Evolutionary conservation across 148 eudicot species (phyloP), one percentile per base, ranked within the genome.

Genomic region (Persicaria tinctoria): DNA sequence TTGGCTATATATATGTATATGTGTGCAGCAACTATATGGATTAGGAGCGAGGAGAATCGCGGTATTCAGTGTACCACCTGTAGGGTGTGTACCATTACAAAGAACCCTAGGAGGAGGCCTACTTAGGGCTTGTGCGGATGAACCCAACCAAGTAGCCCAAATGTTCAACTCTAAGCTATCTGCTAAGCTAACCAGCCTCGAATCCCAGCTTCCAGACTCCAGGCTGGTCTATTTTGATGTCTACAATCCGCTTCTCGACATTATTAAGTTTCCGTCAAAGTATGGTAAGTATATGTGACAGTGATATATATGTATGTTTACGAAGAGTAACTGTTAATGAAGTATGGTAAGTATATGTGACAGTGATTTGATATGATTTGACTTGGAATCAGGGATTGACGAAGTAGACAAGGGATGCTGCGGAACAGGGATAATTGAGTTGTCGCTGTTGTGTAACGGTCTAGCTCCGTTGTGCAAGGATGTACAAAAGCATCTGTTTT

Each of bases 11-110:
- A 32, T 32, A 32, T 32, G 2, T 2, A 1, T 32, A 1, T 32
- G 41, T 32, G 41, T 32, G 41, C 41, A 32, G 91, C 81, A 79
- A 4, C 53, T 89, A 12, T 80, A 89, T 46, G 77, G 68, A 18
- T 56, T 89, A 47, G 97, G 97, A 1, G 97, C 85, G 32, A 76
- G 89, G 49, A 79, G 87, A 73, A 87, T 90, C 44, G 91, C 76
- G 2, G 80, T 88, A 18, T 73, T 81, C 44, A 76, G 86, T 14
- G 20, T 79, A 5, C 91, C 97, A 4, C 89, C 92, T 14, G 38
- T 85, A 17, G 97, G 97, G 44, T 85, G 89, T 55, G 10, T 87
- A 48, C 97, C 97, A 12, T 73, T 82, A 1, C 85, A 82, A 56
- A 80, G 95, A 72, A 92, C 94, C 6, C 47, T 87, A 5, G 76